phyloP scores from a whole-genome alignment of 108 stramenopile species.

The Tribonema minus region DNA sequence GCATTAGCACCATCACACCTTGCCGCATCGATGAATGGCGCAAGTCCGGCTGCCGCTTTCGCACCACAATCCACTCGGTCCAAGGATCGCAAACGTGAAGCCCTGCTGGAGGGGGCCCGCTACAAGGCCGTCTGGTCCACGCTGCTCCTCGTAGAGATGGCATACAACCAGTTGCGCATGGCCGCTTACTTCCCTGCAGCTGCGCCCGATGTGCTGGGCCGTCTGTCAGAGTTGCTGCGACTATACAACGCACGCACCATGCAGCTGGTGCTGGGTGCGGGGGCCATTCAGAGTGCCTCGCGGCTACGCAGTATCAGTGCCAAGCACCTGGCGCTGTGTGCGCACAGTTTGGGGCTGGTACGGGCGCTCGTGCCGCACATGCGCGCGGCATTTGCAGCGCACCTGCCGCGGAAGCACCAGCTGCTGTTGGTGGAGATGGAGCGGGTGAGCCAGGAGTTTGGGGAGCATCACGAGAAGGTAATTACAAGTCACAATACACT shows the following conservation, averaged over 20 bases:
- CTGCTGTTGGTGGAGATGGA: conserved; percentile 78
- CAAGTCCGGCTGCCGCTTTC: too few relatives aligned
- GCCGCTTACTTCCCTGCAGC: conserved; percentile 74
- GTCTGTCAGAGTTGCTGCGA: conserved; percentile 76
- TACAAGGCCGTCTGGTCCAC: conserved; percentile 71
- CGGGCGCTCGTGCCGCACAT: conserved; percentile 79
- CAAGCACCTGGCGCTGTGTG: conserved; percentile 84
- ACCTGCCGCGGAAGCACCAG: conserved; percentile 84
- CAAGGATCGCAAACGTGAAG: conserved; percentile 70
- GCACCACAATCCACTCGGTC: too few relatives aligned
- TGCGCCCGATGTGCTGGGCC: conserved; percentile 74
- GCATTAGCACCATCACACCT: background rate
- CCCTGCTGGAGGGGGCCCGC: conserved; percentile 69
- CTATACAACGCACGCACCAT: conserved; percentile 85
- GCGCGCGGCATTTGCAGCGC: conserved; percentile 82
- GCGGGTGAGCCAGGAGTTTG: conserved; percentile 77
- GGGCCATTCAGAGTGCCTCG: conserved; percentile 82
- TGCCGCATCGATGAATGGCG: conserved; percentile 55
- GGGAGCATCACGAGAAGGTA: conserved; percentile 76
- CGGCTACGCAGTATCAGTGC: conserved; percentile 84
- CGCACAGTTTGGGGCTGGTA: conserved; percentile 79
- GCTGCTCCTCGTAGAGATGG: conserved; percentile 81
- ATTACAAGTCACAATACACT: too few relatives aligned
- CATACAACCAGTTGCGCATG: conserved; percentile 71
- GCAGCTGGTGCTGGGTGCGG: conserved; percentile 83